phyloP scores from a whole-genome alignment of 306 rosid genomes.

The Purshia tridentata region DNA sequence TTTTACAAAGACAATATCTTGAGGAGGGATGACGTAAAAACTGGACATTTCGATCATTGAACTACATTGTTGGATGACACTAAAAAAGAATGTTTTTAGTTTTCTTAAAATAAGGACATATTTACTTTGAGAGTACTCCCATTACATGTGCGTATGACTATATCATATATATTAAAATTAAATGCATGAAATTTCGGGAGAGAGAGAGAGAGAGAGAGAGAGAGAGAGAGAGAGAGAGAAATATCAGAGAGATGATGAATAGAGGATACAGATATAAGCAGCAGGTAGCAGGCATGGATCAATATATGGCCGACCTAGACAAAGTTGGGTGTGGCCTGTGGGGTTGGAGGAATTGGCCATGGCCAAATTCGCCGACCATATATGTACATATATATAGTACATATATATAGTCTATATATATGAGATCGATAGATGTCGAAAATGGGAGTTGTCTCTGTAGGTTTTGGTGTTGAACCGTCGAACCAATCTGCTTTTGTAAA shows the following conservation, averaged over 20 bases:
- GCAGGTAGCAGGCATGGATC: slow-evolving; percentile 5
- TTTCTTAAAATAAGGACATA: too few species aligned
- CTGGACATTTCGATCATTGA: too few species aligned
- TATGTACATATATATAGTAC: background rate
- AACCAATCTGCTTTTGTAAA: slow-evolving; percentile 27
- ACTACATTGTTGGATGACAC: too few species aligned
- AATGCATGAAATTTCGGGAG: too few species aligned
- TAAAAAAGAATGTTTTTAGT: too few species aligned
- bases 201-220: too few species aligned
- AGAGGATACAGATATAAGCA: too few species aligned
- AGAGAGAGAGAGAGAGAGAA: too few species aligned
- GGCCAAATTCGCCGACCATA: slow-evolving; percentile 43
- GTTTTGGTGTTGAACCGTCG: slow-evolving; percentile 36
- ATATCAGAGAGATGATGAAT: too few species aligned
- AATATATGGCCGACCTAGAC: background rate
- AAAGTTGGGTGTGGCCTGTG: slow-evolving; percentile 14
- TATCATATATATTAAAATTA: too few species aligned
- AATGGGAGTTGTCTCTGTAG: background rate
- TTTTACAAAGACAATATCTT: background rate
- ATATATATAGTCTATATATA: background rate
- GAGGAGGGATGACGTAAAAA: background rate
- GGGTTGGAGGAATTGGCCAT: slow-evolving; percentile 3
- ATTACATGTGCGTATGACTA: too few species aligned
- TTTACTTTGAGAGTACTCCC: too few species aligned
- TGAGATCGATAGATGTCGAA: background rate